A percentile compares a stretch with the other conserved stretches of the same genome.
phyloP scores from a whole-genome alignment of 163 green algal species.

The Smithsoniella earleae region DNA sequence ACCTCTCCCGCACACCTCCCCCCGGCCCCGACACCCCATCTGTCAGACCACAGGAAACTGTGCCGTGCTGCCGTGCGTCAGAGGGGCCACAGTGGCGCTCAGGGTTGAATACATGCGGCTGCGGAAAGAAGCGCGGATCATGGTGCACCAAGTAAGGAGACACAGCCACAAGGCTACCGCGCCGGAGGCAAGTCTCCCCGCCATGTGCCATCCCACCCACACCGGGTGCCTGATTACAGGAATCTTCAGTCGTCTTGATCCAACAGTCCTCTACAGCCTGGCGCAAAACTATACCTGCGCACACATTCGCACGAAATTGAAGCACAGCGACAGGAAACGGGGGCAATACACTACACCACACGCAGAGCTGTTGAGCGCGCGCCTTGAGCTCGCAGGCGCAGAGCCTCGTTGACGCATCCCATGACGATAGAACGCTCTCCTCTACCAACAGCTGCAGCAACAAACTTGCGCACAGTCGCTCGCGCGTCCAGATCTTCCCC shows the following conservation, averaged over 20 bases:
- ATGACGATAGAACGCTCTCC: neutral
- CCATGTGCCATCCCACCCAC: neutral
- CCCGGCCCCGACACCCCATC: too few species aligned
- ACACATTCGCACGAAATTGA: neutral
- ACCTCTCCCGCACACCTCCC: too few species aligned
- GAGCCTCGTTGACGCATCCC: constrained; percentile 12
- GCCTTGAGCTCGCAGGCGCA: constrained; percentile 15
- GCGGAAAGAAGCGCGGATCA: neutral
- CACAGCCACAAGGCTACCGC: constrained; percentile 29
- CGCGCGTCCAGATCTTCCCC: neutral
- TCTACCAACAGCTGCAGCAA: neutral
- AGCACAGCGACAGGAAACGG: neutral
- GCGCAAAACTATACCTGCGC: neutral
- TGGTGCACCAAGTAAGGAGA: constrained; percentile 9
- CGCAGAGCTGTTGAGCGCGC: neutral
- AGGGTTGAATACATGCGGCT: constrained; percentile 11
- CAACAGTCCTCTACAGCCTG: neutral
- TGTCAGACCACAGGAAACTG: too few species aligned
- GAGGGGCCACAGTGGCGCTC: neutral
- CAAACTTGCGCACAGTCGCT: neutral
- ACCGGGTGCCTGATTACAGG: neutral
- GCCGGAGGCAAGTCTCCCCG: neutral
- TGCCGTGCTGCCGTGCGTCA: too few species aligned
- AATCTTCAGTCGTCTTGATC: neutral
- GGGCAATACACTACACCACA: neutral